Base-by-base conservation (phyloP, 139 green algal genomes). In the Chlamydomonas incerta region DNA sequence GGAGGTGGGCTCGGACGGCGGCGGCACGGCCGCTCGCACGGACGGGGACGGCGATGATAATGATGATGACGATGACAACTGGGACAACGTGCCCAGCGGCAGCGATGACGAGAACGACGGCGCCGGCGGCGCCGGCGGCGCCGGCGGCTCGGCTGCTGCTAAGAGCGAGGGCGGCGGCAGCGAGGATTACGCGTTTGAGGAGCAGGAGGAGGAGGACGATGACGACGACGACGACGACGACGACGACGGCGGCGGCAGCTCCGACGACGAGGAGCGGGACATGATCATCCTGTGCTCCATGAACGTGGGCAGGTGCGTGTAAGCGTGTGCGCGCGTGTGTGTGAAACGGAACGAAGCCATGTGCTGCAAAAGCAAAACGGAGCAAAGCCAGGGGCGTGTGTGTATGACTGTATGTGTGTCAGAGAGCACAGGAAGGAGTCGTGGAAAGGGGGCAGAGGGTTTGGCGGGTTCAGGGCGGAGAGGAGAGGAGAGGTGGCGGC, bases 201-300 rank as follows among this genome's bases (percentile, higher is more conserved):
- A 41, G 26, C 41, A 31, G 11, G 55, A 62, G 41, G 60, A 72
- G 5, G 75, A 67, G 4, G 60, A n/a, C 1, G 20, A 55, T 26
- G 79, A 74, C 71, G 70, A 87, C 8, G 58, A 87, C 14, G 72
- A 84, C 31, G 77, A 55, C 14, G 65, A 66, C 60, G 67, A n/a
- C n/a, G 69, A 37, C 18, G 81, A 81, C 24, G 81, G 80, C 31
- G 81, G 77, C n/a, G 26, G 70, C 20, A 80, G 83, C 17, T 57
- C 81, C 58, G 81, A 87, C 20, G 60, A 90, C 24, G 87, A 90
- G 55, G 87, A 90, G 31, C 80, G 85, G 24, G 87, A 90, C 23
- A 63, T 90, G 69, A 76, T 90, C 28, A 83, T 83, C 29, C n/a
- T 74, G 11, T 83, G 77, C 65, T 66, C 35, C 29, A 66, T 26